Conservation (phyloP, 1,139 yeast genomes). For the Kurtzmaniella quercitrusa region DNA sequence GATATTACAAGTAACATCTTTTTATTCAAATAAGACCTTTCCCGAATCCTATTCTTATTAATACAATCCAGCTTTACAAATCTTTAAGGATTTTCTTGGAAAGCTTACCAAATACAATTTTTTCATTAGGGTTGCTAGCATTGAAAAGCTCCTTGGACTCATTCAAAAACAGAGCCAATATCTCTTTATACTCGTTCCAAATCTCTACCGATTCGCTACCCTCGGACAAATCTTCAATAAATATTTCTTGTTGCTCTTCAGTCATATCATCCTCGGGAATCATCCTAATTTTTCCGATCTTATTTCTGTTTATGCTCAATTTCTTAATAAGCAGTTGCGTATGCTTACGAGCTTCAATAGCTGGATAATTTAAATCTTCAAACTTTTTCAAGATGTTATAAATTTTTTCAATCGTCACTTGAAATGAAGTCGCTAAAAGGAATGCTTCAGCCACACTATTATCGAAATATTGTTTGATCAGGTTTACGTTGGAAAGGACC, state of each 20-base stretch:
- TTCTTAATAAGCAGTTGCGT: slow-evolving; percentile 1
- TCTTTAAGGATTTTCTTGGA: slow-evolving; percentile 3
- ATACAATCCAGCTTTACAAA: neutral
- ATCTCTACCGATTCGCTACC: slow-evolving; percentile 4
- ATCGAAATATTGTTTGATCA: slow-evolving; percentile 4
- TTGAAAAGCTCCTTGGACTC: neutral
- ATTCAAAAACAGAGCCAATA: neutral
- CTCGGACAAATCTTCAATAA: slow-evolving; percentile 3
- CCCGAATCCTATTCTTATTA: neutral
- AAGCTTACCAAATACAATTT: slow-evolving; percentile 4
- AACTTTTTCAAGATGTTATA: slow-evolving; percentile 5
- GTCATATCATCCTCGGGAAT: slow-evolving; percentile 7
- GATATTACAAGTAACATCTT: neutral
- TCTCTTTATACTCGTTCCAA: slow-evolving; percentile 8
- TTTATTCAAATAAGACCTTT: neutral
- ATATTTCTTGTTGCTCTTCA: slow-evolving; percentile 8
- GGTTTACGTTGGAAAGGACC: slow-evolving; percentile 3
- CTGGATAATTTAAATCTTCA: slow-evolving; percentile 3
- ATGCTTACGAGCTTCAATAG: neutral
- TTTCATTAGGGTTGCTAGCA: neutral
- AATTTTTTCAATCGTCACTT: slow-evolving; percentile 4
- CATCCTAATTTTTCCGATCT: neutral
- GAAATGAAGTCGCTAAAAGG: slow-evolving; percentile 1
- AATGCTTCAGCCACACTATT: slow-evolving; percentile 3
- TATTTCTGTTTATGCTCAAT: slow-evolving; percentile 2